Base-by-base conservation (phyloP, 2,329 filamentous ascomycete species). In the Scolecobasidium constrictum region DNA sequence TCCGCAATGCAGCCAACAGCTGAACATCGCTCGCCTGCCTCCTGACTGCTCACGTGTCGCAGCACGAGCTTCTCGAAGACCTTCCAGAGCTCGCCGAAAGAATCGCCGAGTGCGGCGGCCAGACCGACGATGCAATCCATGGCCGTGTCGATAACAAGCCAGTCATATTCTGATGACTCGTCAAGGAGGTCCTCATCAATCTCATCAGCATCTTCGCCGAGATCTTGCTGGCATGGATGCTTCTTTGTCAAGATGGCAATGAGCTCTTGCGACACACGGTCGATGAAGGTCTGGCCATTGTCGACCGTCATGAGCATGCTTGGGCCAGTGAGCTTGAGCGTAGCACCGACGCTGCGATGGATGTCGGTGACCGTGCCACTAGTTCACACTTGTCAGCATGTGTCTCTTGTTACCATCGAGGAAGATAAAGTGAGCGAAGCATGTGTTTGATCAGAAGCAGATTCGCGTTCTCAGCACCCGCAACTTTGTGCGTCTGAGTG, bases 111-210 rank as follows among this genome's bases (percentile, higher is more conserved):
- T 22, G 86, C 86, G 37, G 78, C 77, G 16, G 88, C 81, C 33
- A 96, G 75, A 28, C 85, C 86, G 40, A 86, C 86, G 40, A 95
- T 72, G 37, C 94, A 86, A 51, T 96, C 92, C 43, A 96, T 76
- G 26, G 86, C 88, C 7, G 87, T 94, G 67, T 98, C 92, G 43
- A 96, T 83, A 40, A 94, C 82, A 15, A 95, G 77, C 92, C 92
- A 96, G 69, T 96, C 92, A 56, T 94, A 94, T 67, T 98, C 92
- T 2, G 90, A 94, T 21, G 83, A 83, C 59, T 87, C 90, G 39
- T 78, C 70, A 11, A 71, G 60, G 42, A 68, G 69, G 44, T 83
- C 77, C 7, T 79, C 69, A n/a, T 80, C 78, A 44, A 78, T 73
- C 48, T 82, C 77, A 52, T 90, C 87, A 37, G 83, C 85, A 17